Evolutionary conservation across 306 rosid genomes (phyloP).

Genomic region (Malus orientalis): DNA sequence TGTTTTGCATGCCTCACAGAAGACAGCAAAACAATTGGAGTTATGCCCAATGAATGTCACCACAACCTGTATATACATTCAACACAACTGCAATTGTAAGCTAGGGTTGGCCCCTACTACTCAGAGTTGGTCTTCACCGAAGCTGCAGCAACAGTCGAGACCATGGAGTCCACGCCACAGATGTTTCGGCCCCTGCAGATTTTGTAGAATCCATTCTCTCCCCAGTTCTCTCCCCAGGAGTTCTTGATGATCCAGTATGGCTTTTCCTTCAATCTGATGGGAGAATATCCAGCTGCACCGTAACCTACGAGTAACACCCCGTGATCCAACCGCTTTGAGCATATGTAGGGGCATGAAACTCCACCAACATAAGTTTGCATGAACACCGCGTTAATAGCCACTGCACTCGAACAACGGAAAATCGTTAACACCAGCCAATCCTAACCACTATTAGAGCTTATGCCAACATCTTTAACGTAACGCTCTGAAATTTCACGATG

Average conservation of each 20-base stretch:
- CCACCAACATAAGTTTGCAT: slow-evolving; percentile 94
- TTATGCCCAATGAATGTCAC: background rate
- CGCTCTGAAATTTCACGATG: background rate
- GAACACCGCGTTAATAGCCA: slow-evolving; percentile 88
- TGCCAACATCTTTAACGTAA: background rate
- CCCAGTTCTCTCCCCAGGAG: slow-evolving; percentile 94
- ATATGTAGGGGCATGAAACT: slow-evolving; percentile 89
- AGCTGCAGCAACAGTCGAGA: slow-evolving; percentile 64
- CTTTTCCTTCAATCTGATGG: slow-evolving; percentile 77
- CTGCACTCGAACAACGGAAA: slow-evolving; percentile 31
- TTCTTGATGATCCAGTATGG: slow-evolving; percentile 90
- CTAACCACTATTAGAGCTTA: background rate
- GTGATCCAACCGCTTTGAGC: slow-evolving; percentile 66
- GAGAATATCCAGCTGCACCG: slow-evolving; percentile 67
- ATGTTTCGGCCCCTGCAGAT: slow-evolving; percentile 77
- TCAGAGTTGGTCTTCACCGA: slow-evolving; percentile 25
- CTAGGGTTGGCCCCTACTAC: slow-evolving; percentile 1
- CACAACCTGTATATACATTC: background rate
- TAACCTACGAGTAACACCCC: slow-evolving; percentile 86
- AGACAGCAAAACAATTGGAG: background rate
- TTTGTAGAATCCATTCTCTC: slow-evolving; percentile 85
- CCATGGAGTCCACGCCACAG: slow-evolving; percentile 89
- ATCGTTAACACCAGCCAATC: background rate
- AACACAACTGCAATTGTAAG: slow-evolving; percentile 1
- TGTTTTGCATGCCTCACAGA: background rate